Evolutionary conservation across 768 basidiomycete genomes (phyloP), one percentile per base, ranked within the genome.

Genomic region (Cubamyces sp.): DNA sequence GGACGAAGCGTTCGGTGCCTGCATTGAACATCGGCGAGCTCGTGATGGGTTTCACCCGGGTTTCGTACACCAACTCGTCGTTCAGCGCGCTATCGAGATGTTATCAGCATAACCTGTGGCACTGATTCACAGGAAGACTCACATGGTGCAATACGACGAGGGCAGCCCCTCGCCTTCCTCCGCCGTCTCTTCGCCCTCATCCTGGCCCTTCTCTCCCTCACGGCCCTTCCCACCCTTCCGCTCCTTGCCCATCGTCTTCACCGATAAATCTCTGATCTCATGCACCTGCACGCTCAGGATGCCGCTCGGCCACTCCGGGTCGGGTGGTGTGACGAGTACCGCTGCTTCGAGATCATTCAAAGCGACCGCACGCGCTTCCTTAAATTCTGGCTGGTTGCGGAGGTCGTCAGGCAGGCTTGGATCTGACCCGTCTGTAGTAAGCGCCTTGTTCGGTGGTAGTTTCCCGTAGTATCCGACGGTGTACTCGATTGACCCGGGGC

Each of bases 1-100:
- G 78, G 28, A 90, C 76, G 72, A 90, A 90, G 30, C 82, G 78
- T 71, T 94, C 91, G 1, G 87, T 88, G 0, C 84, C 82, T 1
- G 90, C 88, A 48, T 81, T 78, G 69, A 81, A 86, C 46, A 73
- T 75, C 6, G 74, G 73, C 12, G 70, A 69, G 54, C 71, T 71
- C 9, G 74, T 73, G 52, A 75, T 73, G 3, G 74, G 73, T 64
- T 75, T 75, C 34, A 73, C 74, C 3, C 74, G 71, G 2, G 74
- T 75, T 50, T 72, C 60, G 53, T 75, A 75, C 6, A 73, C 78
- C 65, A 82, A 69, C 59, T 84, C 82, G 64, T 85, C 83, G 69
- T 85, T 84, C 64, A 86, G 43, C 5, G 72, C 70, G 14, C 74
- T 75, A 39, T 40, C 49, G 39, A n/a, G 45, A n/a, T 21, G 21